Conservation (phyloP, 441 rosid genomes). For the Mallotus repandus region DNA sequence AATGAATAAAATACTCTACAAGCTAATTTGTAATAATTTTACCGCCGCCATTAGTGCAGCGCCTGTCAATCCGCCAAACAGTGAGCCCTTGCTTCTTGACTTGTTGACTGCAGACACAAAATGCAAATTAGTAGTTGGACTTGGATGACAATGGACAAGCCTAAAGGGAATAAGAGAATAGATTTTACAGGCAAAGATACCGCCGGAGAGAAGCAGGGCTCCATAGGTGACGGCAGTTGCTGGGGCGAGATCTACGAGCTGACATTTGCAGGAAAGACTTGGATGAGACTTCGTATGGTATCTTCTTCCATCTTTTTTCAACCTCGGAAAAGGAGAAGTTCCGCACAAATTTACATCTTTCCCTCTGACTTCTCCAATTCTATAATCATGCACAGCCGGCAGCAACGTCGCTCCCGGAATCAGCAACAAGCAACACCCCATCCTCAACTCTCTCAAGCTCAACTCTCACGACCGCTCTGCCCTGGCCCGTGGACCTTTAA, state of each 20-base stretch:
- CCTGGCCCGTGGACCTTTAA: too few relatives aligned
- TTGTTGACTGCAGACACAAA: slow-evolving; percentile 40
- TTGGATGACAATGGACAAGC: background rate
- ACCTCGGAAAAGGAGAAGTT: background rate
- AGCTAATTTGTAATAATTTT: slow-evolving; percentile 18
- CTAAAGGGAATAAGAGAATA: background rate
- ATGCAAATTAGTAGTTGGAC: background rate
- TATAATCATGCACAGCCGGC: background rate
- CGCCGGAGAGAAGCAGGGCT: slow-evolving; percentile 64
- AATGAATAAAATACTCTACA: background rate
- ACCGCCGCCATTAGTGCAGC: slow-evolving; percentile 73
- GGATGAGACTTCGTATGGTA: slow-evolving; percentile 12
- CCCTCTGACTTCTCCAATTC: background rate
- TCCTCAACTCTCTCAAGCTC: too few relatives aligned
- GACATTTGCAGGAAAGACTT: slow-evolving; percentile 49
- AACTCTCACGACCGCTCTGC: too few relatives aligned
- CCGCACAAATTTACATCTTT: background rate
- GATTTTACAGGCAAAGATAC: slow-evolving; percentile 66
- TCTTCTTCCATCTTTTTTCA: slow-evolving; percentile 16
- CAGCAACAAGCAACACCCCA: background rate
- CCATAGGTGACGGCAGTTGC: slow-evolving; percentile 67
- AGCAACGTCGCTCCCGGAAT: background rate
- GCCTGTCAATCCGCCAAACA: slow-evolving; percentile 75
- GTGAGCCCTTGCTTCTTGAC: slow-evolving; percentile 80
- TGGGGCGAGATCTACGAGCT: slow-evolving; percentile 61